phyloP scores from a whole-genome alignment of 108 stramenopile species.

The Phaeodactylum tricornutum region DNA sequence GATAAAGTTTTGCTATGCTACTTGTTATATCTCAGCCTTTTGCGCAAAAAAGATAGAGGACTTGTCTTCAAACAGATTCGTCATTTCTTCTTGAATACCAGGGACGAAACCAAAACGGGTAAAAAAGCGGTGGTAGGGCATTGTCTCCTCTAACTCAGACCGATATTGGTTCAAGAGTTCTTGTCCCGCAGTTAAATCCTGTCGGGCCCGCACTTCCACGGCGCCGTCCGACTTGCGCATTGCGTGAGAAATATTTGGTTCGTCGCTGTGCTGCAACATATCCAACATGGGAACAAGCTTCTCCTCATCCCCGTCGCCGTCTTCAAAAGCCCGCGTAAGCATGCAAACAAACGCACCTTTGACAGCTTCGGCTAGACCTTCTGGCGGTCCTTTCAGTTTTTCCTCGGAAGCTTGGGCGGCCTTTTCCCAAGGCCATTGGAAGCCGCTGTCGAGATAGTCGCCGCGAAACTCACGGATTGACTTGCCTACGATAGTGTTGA shows the following conservation, averaged over 20 bases:
- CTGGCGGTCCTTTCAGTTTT: slow-evolving; percentile 7
- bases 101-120: slow-evolving; percentile 75
- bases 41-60: slow-evolving; percentile 60
- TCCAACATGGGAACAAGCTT: slow-evolving; percentile 64
- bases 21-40: slow-evolving; percentile 35
- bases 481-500: slow-evolving; percentile 30
- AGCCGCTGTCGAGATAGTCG: slow-evolving; percentile 16
- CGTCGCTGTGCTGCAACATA: slow-evolving; percentile 54
- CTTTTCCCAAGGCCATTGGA: slow-evolving; percentile 31
- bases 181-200: slow-evolving; percentile 30
- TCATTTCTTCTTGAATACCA: slow-evolving; percentile 44
- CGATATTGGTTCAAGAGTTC: slow-evolving; percentile 67
- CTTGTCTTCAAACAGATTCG: slow-evolving; percentile 40
- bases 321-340: slow-evolving; percentile 62
- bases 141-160: slow-evolving; percentile 58
- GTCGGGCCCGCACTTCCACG: slow-evolving; percentile 49
- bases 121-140: slow-evolving; percentile 69
- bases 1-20: no score
- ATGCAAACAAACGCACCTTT: slow-evolving; percentile 58
- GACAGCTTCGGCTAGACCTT: slow-evolving; percentile 40
- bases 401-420: background rate
- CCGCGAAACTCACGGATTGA: slow-evolving; percentile 43
- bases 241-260: slow-evolving; percentile 37
- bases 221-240: slow-evolving; percentile 37
- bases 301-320: slow-evolving; percentile 36